Percentiles rank a stretch among this genome's conserved stretches.
Conservation (phyloP, 306 rosid species). For the Prunus dulcis region DNA sequence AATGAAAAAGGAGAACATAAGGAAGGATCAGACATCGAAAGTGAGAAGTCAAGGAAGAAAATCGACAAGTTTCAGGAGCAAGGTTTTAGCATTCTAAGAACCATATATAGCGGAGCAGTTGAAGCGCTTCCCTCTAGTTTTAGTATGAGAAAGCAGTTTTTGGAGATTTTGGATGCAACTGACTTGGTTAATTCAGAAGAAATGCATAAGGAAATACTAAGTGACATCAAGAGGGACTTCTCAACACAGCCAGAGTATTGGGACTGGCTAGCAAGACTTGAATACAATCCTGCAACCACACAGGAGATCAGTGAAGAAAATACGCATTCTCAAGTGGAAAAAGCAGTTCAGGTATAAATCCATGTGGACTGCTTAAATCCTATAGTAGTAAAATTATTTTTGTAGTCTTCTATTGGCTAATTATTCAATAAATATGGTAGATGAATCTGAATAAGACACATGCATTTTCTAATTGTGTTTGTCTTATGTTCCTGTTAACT, state of each 20-base stretch:
- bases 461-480: conserved; percentile 3
- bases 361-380: neutral
- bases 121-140: conserved; percentile 79
- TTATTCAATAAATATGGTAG: too few species aligned
- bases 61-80: conserved; percentile 48
- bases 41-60: conserved; percentile 38
- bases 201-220: conserved; percentile 53
- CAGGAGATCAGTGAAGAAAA: conserved; percentile 40
- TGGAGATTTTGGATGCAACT: conserved; percentile 78
- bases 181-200: conserved; percentile 64
- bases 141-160: conserved; percentile 58
- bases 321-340: conserved; percentile 39
- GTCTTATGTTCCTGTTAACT: conserved; percentile 11
- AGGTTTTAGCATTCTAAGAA: conserved; percentile 50
- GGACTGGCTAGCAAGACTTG: conserved; percentile 89
- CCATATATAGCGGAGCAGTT: conserved; percentile 61
- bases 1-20: conserved; percentile 33
- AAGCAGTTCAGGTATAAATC: conserved; percentile 66
- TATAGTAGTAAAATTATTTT: neutral
- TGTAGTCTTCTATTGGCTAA: neutral
- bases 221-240: conserved; percentile 70
- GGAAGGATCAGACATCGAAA: conserved; percentile 30
- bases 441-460: neutral
- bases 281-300: conserved; percentile 35
- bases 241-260: conserved; percentile 65